These are phyloP conservation scores for Boeremia lycopersici DNA, from an alignment of 2,329 filamentous ascomycete species.

Conservation along the genomic window DNA sequence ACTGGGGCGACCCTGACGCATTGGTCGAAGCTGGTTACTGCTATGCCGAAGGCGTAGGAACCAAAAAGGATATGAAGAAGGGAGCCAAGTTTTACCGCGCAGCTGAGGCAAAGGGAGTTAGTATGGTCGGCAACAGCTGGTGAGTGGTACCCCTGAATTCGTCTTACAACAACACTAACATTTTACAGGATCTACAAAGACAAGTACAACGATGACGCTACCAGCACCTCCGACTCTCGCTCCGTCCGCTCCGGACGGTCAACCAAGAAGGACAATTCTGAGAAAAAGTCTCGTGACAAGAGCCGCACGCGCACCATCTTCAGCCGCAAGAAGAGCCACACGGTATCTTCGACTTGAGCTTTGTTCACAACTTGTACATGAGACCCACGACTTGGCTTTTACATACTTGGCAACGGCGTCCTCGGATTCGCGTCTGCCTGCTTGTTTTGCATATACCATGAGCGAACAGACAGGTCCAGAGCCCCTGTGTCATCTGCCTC, in stretches of 20 bases:
- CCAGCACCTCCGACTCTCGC: slow-evolving; percentile 43
- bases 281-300: slow-evolving; percentile 74
- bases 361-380: slow-evolving; percentile 32
- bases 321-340: slow-evolving; percentile 60
- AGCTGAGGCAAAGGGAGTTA: slow-evolving; percentile 92
- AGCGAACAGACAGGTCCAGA: slow-evolving; percentile 6
- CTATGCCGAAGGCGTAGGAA: slow-evolving; percentile 90
- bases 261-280: slow-evolving; percentile 43
- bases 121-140: slow-evolving; percentile 98
- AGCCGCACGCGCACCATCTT: slow-evolving; percentile 78
- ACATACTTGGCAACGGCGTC: slow-evolving; percentile 42
- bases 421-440: slow-evolving; percentile 28
- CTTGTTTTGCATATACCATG: slow-evolving; percentile 40
- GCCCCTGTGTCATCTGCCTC: slow-evolving; percentile 1
- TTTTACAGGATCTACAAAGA: slow-evolving; percentile 86
- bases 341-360: slow-evolving; percentile 20
- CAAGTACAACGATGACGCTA: slow-evolving; percentile 72
- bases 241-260: slow-evolving; percentile 57
- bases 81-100: slow-evolving; percentile 88
- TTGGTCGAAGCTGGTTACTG: slow-evolving; percentile 94
- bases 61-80: slow-evolving; percentile 95
- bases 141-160: slow-evolving; percentile 59
- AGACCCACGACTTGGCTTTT: slow-evolving; percentile 41
- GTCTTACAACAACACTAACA: slow-evolving; percentile 7
- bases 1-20: slow-evolving; percentile 94